Evolutionary conservation across 805 yeast species (phyloP).

Genomic region (Blastobotrys robertii): DNA sequence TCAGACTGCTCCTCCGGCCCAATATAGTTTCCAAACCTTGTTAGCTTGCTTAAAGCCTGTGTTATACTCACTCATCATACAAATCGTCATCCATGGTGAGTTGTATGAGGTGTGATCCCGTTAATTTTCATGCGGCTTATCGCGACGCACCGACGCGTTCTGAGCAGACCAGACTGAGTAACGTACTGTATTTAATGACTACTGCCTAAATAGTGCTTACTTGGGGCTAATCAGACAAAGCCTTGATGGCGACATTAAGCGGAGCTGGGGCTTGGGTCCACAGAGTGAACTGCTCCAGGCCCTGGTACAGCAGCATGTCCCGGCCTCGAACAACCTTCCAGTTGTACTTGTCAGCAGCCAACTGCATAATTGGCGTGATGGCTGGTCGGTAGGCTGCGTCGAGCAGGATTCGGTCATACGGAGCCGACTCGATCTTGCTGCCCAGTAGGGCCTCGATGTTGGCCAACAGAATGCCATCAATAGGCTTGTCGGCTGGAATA

Average conservation of each 20-base stretch:
- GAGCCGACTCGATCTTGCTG: slow-evolving; percentile 30
- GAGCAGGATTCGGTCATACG: slow-evolving; percentile 46
- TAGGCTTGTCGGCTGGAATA: slow-evolving; percentile 71
- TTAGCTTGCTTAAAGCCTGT: slow-evolving; percentile 5
- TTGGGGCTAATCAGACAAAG: neutral
- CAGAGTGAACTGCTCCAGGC: slow-evolving; percentile 70
- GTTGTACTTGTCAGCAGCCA: slow-evolving; percentile 50
- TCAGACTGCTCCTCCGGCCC: slow-evolving; percentile 24
- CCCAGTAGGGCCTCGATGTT: slow-evolving; percentile 40
- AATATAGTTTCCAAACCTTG: slow-evolving; percentile 27
- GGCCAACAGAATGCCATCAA: slow-evolving; percentile 42
- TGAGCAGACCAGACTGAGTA: too few relatives aligned
- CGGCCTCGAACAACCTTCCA: slow-evolving; percentile 90
- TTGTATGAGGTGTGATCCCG: too few relatives aligned
- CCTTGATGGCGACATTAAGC: slow-evolving; percentile 10
- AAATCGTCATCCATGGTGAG: slow-evolving; percentile 44
- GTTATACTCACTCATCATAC: slow-evolving; percentile 54
- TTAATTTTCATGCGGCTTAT: too few relatives aligned
- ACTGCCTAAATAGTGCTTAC: neutral
- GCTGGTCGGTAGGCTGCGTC: slow-evolving; percentile 95
- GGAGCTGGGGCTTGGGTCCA: slow-evolving; percentile 44
- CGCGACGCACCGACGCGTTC: too few relatives aligned
- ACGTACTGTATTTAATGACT: too few relatives aligned
- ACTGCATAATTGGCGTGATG: slow-evolving; percentile 74
- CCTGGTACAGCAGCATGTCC: slow-evolving; percentile 89